phyloP scores from a whole-genome alignment of 2,329 filamentous ascomycete genomes.

The Hypoxylon sp. region DNA sequence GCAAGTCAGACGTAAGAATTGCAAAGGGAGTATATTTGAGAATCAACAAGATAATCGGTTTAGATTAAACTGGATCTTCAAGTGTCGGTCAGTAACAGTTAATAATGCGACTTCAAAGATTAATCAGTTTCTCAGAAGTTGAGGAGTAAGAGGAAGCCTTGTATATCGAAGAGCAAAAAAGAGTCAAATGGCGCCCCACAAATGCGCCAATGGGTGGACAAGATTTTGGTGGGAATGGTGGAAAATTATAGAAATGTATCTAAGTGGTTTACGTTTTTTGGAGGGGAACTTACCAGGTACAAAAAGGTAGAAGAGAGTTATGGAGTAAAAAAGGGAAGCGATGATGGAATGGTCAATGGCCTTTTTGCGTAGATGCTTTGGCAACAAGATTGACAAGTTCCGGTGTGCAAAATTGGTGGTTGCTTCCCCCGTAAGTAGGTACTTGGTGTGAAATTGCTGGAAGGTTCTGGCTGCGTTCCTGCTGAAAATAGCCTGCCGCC shows the following conservation, averaged over 20 bases:
- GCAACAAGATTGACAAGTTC: constrained; percentile 17
- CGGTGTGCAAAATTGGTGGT: constrained; percentile 37
- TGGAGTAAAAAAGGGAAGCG: constrained; percentile 9
- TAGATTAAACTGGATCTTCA: constrained; percentile 23
- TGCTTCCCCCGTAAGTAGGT: constrained; percentile 29
- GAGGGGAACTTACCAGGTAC: constrained; percentile 33
- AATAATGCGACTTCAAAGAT: constrained; percentile 10
- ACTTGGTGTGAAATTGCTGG: constrained; percentile 40
- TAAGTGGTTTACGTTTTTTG: constrained; percentile 5
- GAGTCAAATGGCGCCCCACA: constrained; percentile 47
- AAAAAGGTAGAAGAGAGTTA: constrained; percentile 18
- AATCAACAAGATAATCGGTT: constrained; percentile 9
- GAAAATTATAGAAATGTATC: constrained; percentile 20
- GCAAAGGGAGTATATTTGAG: constrained; percentile 13
- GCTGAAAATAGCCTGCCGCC: constrained; percentile 40
- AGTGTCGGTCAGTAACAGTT: constrained; percentile 19
- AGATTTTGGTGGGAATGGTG: constrained; percentile 13
- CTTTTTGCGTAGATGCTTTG: constrained; percentile 20
- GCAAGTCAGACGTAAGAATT: constrained; percentile 24
- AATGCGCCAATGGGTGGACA: constrained; percentile 42
- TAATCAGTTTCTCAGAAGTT: constrained; percentile 7
- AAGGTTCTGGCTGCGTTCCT: constrained; percentile 46
- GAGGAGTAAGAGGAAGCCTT: constrained; percentile 19
- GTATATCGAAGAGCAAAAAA: constrained; percentile 44
- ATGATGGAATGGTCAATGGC: constrained; percentile 24